Conservation (phyloP, 345 rosid species). For the Barbarea vulgaris region DNA sequence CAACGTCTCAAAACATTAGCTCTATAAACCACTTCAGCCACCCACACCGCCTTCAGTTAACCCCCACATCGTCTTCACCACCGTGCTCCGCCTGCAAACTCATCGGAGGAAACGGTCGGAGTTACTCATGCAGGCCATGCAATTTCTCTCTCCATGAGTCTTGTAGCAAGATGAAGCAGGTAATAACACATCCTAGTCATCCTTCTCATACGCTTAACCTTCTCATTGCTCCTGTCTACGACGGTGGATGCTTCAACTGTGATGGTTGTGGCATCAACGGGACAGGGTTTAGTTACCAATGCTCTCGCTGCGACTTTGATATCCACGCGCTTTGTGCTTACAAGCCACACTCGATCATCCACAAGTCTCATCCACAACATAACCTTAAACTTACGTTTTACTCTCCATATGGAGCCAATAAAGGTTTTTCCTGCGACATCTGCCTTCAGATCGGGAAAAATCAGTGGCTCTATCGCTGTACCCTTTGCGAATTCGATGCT, state of each 20-base stretch:
- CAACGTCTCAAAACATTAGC: slow-evolving; percentile 35
- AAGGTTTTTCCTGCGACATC: slow-evolving; percentile 61
- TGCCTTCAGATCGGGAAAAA: slow-evolving; percentile 50
- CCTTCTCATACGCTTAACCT: slow-evolving; percentile 53
- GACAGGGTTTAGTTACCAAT: slow-evolving; percentile 62
- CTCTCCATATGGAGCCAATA: slow-evolving; percentile 49
- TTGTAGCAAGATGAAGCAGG: slow-evolving; percentile 56
- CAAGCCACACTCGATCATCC: slow-evolving; percentile 44
- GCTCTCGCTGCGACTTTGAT: slow-evolving; percentile 53
- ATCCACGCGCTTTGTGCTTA: slow-evolving; percentile 56
- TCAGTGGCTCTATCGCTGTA: slow-evolving; percentile 68
- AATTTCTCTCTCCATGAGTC: slow-evolving; percentile 58
- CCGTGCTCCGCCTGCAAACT: slow-evolving; percentile 54
- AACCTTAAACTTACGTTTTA: slow-evolving; percentile 50
- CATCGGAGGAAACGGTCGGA: slow-evolving; percentile 38
- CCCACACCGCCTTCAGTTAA: slow-evolving; percentile 55
- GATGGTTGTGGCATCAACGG: slow-evolving; percentile 56
- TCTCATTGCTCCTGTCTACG: slow-evolving; percentile 50
- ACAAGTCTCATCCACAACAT: slow-evolving; percentile 51
- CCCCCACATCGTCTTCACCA: slow-evolving; percentile 31
- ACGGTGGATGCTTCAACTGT: slow-evolving; percentile 52
- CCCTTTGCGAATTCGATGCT: slow-evolving; percentile 57
- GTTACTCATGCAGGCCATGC: slow-evolving; percentile 58
- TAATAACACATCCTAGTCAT: slow-evolving; percentile 63
- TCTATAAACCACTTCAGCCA: slow-evolving; percentile 57